Percentiles rank a stretch among this genome's conserved stretches.
phyloP scores from a whole-genome alignment of 2,329 filamentous ascomycete genomes.

The Epicoccum nigrum region DNA sequence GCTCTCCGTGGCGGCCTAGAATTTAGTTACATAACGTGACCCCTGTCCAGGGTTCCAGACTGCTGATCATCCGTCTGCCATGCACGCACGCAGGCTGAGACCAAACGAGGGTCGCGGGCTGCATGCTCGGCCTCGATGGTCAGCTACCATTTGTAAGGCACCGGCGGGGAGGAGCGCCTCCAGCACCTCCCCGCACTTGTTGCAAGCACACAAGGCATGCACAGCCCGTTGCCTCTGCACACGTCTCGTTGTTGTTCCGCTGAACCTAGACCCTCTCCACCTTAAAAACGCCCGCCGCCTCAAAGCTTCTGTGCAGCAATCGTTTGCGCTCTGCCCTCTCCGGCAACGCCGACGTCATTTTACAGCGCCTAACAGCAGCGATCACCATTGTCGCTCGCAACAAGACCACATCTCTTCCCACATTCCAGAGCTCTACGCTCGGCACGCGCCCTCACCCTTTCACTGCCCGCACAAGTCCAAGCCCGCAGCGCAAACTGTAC shows the following conservation, averaged over 20 bases:
- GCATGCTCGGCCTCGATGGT: slow-evolving; percentile 1
- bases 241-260: not conserved
- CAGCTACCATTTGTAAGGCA: slow-evolving; percentile 15
- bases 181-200: slow-evolving; percentile 14
- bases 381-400: slow-evolving; percentile 12
- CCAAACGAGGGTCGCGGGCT: not conserved
- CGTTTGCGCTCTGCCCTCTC: slow-evolving; percentile 12
- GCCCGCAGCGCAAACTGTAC: slow-evolving; percentile 9
- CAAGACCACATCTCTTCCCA: slow-evolving; percentile 5
- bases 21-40: slow-evolving; percentile 12
- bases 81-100: slow-evolving; percentile 8
- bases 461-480: not conserved
- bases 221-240: slow-evolving; percentile 8
- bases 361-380: slow-evolving; percentile 14
- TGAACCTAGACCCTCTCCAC: slow-evolving; percentile 10
- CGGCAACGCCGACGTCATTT: slow-evolving; percentile 18
- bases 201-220: slow-evolving; percentile 5
- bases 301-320: slow-evolving; percentile 5
- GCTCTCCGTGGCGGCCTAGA: slow-evolving; percentile 13
- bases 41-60: slow-evolving; percentile 8
- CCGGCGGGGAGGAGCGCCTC: slow-evolving; percentile 10
- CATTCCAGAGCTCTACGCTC: not conserved
- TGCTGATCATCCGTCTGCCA: slow-evolving; percentile 14
- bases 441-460: slow-evolving; percentile 1
- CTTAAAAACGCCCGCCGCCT: slow-evolving; percentile 1